Conservation (phyloP, 2,329 filamentous ascomycete species). For the Leptographium radiaticola region DNA sequence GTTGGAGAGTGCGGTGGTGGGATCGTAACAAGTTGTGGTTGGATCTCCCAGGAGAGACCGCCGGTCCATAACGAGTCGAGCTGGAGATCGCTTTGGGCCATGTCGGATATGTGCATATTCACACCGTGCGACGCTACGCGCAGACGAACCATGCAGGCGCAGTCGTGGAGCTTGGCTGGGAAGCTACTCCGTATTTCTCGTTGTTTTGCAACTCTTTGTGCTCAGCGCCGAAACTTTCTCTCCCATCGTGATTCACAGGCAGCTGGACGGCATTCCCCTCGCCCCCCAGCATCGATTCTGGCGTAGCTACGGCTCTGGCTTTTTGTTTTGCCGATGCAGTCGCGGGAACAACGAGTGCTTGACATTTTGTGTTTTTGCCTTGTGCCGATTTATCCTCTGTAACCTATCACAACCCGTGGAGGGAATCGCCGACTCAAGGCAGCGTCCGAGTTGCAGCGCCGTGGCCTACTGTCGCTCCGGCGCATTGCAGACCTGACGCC, state of each 20-base stretch:
- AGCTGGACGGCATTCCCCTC: not conserved
- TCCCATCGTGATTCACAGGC: not conserved
- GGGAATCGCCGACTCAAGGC: too few species aligned
- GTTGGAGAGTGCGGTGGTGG: not conserved
- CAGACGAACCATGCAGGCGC: too few species aligned
- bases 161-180: not conserved
- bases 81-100: not conserved
- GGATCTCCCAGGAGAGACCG: not conserved
- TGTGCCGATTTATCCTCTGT: not conserved
- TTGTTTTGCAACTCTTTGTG: not conserved
- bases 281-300: not conserved
- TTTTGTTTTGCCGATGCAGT: not conserved
- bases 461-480: not conserved
- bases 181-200: not conserved
- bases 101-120: not conserved
- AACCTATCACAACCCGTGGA: not conserved
- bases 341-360: not conserved
- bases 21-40: not conserved
- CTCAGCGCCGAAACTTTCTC: not conserved
- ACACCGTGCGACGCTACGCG: not conserved
- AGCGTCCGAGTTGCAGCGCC: too few species aligned
- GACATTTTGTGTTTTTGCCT: not conserved
- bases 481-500: slow-evolving; percentile 6
- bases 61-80: not conserved
- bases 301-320: not conserved